Percentiles rank a stretch among this genome's conserved stretches.
Conservation (phyloP, 805 yeast genomes). For the Candida ficus region DNA sequence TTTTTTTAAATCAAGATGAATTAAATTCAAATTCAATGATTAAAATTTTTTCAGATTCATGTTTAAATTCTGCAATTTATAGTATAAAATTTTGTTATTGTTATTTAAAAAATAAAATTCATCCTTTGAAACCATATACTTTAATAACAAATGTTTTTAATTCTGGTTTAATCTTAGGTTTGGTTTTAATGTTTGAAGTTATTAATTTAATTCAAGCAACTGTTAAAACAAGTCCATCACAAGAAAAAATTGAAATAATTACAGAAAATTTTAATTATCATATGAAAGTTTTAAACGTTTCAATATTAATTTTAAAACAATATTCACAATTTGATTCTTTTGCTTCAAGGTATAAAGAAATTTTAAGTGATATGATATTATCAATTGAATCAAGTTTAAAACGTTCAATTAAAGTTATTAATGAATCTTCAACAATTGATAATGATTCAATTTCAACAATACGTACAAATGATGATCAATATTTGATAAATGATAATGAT, state of each 20-base stretch:
- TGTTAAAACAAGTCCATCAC: background rate
- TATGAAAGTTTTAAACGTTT: background rate
- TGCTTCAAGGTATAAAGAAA: background rate
- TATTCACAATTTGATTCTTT: background rate
- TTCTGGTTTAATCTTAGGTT: conserved; percentile 28
- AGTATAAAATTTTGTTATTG: conserved; percentile 24
- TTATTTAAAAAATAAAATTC: conserved; percentile 13
- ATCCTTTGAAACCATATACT: conserved; percentile 27
- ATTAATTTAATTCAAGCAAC: background rate
- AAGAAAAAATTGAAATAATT: background rate
- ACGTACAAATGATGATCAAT: background rate
- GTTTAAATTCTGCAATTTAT: conserved; percentile 27
- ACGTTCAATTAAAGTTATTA: background rate
- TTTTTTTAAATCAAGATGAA: background rate
- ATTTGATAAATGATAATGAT: background rate
- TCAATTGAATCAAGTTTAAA: background rate
- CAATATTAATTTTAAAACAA: background rate
- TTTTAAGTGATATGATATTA: background rate
- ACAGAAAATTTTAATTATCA: background rate
- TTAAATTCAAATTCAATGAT: background rate
- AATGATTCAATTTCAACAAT: background rate
- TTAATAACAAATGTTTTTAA: conserved; percentile 25
- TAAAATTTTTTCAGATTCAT: conserved; percentile 23
- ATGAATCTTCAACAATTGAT: background rate
- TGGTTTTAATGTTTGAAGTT: conserved; percentile 7